phyloP scores from a whole-genome alignment of 495 filamentous ascomycete genomes.

The Xylaria curta region DNA sequence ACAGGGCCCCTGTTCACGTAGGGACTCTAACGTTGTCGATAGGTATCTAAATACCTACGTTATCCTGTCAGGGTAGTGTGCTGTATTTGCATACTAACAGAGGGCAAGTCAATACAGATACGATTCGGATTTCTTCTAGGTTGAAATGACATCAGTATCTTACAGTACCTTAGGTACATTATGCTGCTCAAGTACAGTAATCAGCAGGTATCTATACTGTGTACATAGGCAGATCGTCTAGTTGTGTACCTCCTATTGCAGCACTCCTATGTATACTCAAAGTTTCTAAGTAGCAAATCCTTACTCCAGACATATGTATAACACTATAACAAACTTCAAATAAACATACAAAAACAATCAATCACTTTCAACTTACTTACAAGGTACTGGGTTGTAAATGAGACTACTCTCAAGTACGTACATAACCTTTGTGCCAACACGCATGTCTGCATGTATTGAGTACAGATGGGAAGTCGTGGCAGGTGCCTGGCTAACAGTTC shows the following conservation, averaged over 20 bases:
- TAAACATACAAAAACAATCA: no score
- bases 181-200: background rate
- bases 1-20: no score
- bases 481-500: background rate
- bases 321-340: background rate
- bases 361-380: no score
- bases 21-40: background rate
- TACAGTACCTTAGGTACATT: no score
- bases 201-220: background rate
- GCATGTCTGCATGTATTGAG: no score
- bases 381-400: background rate
- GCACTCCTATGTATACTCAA: no score
- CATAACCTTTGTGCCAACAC: background rate
- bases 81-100: background rate
- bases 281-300: no score
- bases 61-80: background rate
- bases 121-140: background rate
- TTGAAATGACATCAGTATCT: conserved; percentile 3
- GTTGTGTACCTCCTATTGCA: background rate
- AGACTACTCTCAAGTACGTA: background rate
- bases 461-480: no score
- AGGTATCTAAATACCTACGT: background rate
- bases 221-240: background rate
- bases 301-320: background rate
- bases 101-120: conserved; percentile 3